A percentile compares a stretch with the other conserved stretches of the same genome.
Evolutionary conservation across 2,329 filamentous ascomycete genomes (phyloP).

Genomic region (Zymoseptoria crescenta): DNA sequence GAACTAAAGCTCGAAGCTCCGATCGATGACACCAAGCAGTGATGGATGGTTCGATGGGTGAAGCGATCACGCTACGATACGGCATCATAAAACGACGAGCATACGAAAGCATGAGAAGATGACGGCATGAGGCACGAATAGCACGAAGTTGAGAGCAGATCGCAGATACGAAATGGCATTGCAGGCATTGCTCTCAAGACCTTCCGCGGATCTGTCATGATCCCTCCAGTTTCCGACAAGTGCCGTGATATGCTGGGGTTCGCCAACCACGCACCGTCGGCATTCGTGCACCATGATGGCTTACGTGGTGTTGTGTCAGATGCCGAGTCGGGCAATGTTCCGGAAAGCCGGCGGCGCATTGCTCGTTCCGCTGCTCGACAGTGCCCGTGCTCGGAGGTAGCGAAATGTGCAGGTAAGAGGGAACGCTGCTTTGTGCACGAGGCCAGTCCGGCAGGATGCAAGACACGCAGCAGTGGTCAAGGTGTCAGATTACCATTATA

Average conservation of each 20-base stretch:
- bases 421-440: background rate
- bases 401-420: background rate
- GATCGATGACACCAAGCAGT: background rate
- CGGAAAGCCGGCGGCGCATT: too few relatives aligned
- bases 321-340: background rate
- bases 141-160: constrained; percentile 1
- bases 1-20: constrained; percentile 10
- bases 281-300: background rate
- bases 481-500: background rate
- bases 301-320: background rate
- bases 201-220: background rate
- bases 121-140: constrained; percentile 5
- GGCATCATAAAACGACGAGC: background rate
- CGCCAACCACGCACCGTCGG: background rate
- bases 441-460: background rate
- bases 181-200: background rate
- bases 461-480: background rate
- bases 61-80: background rate
- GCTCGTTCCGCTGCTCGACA: background rate
- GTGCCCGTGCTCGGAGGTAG: background rate
- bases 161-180: background rate
- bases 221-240: background rate
- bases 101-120: background rate
- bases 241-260: background rate
- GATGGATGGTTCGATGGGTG: background rate